phyloP scores from a whole-genome alignment of 192 early-diverging fungal species.

The Podila horticola region DNA sequence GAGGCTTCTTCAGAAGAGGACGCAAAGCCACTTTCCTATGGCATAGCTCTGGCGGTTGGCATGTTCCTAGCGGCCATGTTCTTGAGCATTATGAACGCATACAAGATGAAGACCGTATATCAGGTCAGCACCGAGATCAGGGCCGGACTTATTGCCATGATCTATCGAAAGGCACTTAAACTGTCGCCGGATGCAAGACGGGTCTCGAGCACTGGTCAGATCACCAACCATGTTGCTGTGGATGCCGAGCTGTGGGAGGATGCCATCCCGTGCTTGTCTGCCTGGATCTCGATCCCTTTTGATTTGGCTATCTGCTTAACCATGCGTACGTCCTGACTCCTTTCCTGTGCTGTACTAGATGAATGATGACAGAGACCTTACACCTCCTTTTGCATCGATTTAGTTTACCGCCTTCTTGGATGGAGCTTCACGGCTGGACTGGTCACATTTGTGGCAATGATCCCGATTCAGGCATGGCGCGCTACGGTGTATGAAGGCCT shows the following conservation, averaged over 20 bases:
- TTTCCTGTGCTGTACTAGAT: background rate
- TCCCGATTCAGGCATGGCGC: slow-evolving; percentile 40
- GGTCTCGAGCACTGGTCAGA: slow-evolving; percentile 38
- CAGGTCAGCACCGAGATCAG: slow-evolving; percentile 8
- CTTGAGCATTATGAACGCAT: background rate
- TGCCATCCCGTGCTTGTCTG: slow-evolving; percentile 11
- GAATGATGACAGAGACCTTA: background rate
- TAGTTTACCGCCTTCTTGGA: slow-evolving; percentile 34
- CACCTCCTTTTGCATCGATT: background rate
- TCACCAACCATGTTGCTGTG: slow-evolving; percentile 54
- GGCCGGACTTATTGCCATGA: slow-evolving; percentile 28
- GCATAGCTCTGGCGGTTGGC: slow-evolving; percentile 15
- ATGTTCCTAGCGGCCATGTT: background rate
- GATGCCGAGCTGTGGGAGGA: slow-evolving; percentile 46
- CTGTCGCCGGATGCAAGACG: slow-evolving; percentile 45
- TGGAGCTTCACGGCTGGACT: slow-evolving; percentile 53
- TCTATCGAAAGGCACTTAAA: slow-evolving; percentile 50
- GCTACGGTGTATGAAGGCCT: slow-evolving; percentile 25
- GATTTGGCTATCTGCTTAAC: slow-evolving; percentile 30
- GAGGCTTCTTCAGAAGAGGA: slow-evolving; percentile 5
- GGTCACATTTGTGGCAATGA: slow-evolving; percentile 17
- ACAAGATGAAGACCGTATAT: background rate
- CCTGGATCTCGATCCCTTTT: slow-evolving; percentile 28
- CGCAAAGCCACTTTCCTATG: slow-evolving; percentile 17
- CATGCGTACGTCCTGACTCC: slow-evolving; percentile 30